Evolutionary conservation across 1,284 basidiomycete species (phyloP), one percentile per base, ranked within the genome.

Genomic region (Cystobasidiaceae sp.): DNA sequence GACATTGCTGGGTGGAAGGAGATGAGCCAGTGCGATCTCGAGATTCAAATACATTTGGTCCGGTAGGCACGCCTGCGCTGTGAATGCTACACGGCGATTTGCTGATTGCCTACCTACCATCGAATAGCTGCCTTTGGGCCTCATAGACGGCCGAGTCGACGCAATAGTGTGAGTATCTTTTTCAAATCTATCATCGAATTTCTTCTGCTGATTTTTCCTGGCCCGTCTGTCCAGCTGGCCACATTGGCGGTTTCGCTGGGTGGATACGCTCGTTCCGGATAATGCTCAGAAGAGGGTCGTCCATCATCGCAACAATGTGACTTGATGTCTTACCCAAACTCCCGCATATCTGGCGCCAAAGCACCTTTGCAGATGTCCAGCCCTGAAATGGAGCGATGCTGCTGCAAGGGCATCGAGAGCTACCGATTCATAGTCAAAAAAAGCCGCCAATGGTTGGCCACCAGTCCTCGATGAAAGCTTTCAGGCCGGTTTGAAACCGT

Each of bases 21-120:
- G 82, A 83, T 73, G 80, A 79, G 32, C 74, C 73, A 28, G 79
- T 76, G 63, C 76, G 78, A 37, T 77, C 78, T 2, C 55, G 77
- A 33, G 81, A 82, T 70, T 78, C 77, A 23, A 79, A 81, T 56
- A 78, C 77, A 1, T 81, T 80, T 66, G 81, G 81, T 0, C 80
- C 81, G 1, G 80, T 81, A 41, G 7, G 66, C 23, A 21, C 3
- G 23, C 13, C 7, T 13, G 15, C 6, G 8, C 28, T 23, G 27
- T n/a, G 13, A 13, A 8, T 4, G 8, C 11, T 46, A n/a, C 3
- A 11, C 17, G 5, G 3, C 7, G 21, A 25, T 13, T 32, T 13
- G 17, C 48, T 44, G 33, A 62, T 51, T 21, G 4, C 33, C 7
- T 25, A 4, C 4, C 23, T 25, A 32, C 15, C 19, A 15, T 25